Evolutionary conservation across 2,329 filamentous ascomycete species (phyloP).

Genomic region (Calonectria henricotiae): DNA sequence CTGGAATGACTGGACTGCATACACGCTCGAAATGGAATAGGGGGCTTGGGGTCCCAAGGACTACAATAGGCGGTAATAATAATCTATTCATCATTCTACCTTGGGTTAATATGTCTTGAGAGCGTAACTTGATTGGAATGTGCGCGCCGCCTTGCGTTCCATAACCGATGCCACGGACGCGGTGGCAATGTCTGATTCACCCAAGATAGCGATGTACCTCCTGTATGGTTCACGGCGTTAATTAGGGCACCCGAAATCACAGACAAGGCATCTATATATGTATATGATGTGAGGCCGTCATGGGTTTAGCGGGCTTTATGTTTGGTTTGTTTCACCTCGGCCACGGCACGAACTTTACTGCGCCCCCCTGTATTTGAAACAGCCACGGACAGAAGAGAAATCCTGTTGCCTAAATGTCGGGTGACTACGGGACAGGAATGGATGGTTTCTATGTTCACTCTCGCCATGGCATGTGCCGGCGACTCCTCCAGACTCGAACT

Average conservation of each 20-base stretch:
- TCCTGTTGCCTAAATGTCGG: constrained; percentile 9
- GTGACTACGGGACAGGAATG: not conserved
- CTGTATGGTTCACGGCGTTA: not conserved
- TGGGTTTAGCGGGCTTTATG: constrained; percentile 9
- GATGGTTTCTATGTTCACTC: not conserved
- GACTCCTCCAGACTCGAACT: too few relatives aligned
- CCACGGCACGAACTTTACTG: not conserved
- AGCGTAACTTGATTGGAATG: constrained; percentile 19
- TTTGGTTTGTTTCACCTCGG: not conserved
- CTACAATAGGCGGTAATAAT: constrained; percentile 29
- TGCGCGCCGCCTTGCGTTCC: not conserved
- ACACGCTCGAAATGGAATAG: constrained; percentile 30
- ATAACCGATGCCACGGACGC: not conserved
- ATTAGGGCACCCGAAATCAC: not conserved
- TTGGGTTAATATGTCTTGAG: constrained; percentile 11
- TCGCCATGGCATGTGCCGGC: constrained; percentile 1
- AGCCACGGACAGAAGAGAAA: not conserved
- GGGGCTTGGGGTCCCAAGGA: not conserved
- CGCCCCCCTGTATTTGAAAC: not conserved
- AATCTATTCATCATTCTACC: constrained; percentile 13
- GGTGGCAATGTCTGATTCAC: not conserved
- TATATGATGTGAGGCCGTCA: not conserved
- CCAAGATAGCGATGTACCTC: not conserved
- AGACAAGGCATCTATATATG: not conserved
- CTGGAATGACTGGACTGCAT: constrained; percentile 16